phyloP scores from a whole-genome alignment of 805 yeast species.

The Saturnispora gosingensis region DNA sequence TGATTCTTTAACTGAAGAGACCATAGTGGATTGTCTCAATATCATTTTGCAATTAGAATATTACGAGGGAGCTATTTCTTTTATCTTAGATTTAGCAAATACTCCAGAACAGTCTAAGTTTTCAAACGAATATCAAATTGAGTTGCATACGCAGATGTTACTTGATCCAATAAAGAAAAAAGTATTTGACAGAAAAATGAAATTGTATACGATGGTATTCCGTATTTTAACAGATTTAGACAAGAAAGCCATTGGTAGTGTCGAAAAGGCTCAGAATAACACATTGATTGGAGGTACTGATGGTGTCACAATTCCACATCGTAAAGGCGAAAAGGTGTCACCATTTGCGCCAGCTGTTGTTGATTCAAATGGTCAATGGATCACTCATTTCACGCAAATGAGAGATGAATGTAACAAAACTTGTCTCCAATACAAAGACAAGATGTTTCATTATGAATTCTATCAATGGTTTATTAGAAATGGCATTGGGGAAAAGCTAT shows the following conservation, averaged over 20 bases:
- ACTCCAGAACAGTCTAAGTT: conserved; percentile 54
- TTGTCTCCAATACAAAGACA: conserved; percentile 68
- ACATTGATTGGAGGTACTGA: conserved; percentile 13
- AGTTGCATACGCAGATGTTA: conserved; percentile 16
- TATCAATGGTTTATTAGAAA: conserved; percentile 86
- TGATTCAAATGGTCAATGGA: conserved; percentile 27
- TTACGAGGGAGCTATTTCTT: conserved; percentile 78
- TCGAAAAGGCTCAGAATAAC: conserved; percentile 22
- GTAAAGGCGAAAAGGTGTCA: background rate
- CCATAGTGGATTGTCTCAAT: conserved; percentile 68
- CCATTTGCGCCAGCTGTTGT: conserved; percentile 16
- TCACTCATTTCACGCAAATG: conserved; percentile 45
- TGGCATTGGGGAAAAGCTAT: conserved; percentile 65
- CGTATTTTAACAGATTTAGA: conserved; percentile 67
- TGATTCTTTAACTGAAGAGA: conserved; percentile 67
- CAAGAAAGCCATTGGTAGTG: conserved; percentile 41
- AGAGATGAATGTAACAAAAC: conserved; percentile 67
- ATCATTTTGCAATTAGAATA: conserved; percentile 72
- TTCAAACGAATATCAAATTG: conserved; percentile 48
- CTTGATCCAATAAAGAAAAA: conserved; percentile 42
- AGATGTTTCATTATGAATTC: conserved; percentile 81
- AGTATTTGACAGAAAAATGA: conserved; percentile 42
- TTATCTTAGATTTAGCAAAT: conserved; percentile 67
- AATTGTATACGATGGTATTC: conserved; percentile 67
- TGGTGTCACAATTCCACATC: background rate